phyloP scores from a whole-genome alignment of 1,284 basidiomycete species.

The Golubevia pallescens region DNA sequence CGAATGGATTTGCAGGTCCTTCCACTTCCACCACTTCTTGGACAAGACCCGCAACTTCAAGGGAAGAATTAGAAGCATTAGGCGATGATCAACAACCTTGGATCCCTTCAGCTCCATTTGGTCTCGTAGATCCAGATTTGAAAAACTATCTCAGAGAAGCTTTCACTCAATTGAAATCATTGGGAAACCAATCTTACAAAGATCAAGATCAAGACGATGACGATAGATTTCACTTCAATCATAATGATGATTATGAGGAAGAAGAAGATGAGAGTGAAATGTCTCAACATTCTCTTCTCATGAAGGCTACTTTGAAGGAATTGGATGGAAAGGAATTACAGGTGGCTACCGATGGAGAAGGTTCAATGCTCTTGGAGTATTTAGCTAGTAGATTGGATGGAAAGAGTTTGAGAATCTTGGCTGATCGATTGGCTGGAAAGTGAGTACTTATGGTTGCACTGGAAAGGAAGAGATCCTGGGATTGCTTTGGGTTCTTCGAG shows the following conservation, averaged over 20 bases:
- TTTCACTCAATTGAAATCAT: constrained; percentile 23
- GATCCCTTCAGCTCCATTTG: constrained; percentile 45
- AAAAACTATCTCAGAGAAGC: constrained; percentile 44
- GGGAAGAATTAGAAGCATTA: not conserved
- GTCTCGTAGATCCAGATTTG: constrained; percentile 47
- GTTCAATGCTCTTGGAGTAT: constrained; percentile 50
- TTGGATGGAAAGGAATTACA: constrained; percentile 52
- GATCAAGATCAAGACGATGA: constrained; percentile 1
- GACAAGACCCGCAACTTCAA: not conserved
- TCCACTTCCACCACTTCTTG: too few species aligned
- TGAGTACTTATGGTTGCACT: constrained; percentile 6
- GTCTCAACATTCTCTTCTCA: constrained; percentile 36
- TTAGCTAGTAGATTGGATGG: constrained; percentile 32
- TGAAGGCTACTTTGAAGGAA: constrained; percentile 54
- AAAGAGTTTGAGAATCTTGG: constrained; percentile 45
- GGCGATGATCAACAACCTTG: constrained; percentile 19
- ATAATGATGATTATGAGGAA: not conserved
- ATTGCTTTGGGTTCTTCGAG: too few species aligned
- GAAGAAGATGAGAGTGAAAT: constrained; percentile 17
- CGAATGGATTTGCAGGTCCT: constrained; percentile 13
- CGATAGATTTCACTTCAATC: not conserved
- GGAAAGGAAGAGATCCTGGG: too few species aligned
- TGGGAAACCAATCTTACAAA: constrained; percentile 16
- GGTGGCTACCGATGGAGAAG: constrained; percentile 54
- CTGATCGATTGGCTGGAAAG: constrained; percentile 52